Conservation (phyloP, 176 grass and related monocot genomes). For the Metroxylon sagu region DNA sequence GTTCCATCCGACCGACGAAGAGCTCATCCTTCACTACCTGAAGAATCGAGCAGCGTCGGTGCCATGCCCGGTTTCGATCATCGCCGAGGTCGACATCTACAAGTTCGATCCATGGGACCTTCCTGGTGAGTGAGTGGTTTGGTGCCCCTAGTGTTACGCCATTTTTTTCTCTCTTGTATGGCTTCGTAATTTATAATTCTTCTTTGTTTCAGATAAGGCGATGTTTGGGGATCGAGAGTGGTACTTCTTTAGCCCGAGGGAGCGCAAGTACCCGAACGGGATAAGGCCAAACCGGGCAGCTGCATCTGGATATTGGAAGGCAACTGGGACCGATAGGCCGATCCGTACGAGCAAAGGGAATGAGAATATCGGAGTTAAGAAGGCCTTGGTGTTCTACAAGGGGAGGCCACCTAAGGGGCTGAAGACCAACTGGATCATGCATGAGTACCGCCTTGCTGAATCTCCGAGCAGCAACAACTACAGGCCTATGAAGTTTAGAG, state of each 20-base stretch:
- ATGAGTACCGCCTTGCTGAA: slow-evolving; percentile 78
- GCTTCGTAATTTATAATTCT: too few relatives aligned
- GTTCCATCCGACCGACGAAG: slow-evolving; percentile 97
- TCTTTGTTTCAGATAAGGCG: slow-evolving; percentile 32
- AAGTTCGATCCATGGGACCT: slow-evolving; percentile 89
- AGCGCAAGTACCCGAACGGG: slow-evolving; percentile 91
- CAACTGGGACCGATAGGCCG: slow-evolving; percentile 89
- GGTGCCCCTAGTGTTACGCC: too few relatives aligned
- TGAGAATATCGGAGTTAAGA: slow-evolving; percentile 78
- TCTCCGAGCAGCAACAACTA: slow-evolving; percentile 38
- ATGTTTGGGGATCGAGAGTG: slow-evolving; percentile 76
- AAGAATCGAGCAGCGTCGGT: slow-evolving; percentile 49
- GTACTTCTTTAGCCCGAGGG: slow-evolving; percentile 93
- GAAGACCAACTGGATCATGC: slow-evolving; percentile 98
- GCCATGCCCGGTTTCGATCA: slow-evolving; percentile 64
- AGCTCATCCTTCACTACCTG: slow-evolving; percentile 90
- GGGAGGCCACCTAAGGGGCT: slow-evolving; percentile 75
- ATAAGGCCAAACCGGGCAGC: slow-evolving; percentile 83
- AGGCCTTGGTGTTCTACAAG: slow-evolving; percentile 89
- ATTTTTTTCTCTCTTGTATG: too few relatives aligned
- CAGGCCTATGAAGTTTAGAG: slow-evolving; percentile 57
- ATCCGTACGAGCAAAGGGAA: slow-evolving; percentile 39
- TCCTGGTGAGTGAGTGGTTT: slow-evolving; percentile 51
- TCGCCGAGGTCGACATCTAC: slow-evolving; percentile 97
- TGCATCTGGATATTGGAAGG: slow-evolving; percentile 91